Conservation (phyloP, 768 basidiomycete species). For the Lentinula boryana region DNA sequence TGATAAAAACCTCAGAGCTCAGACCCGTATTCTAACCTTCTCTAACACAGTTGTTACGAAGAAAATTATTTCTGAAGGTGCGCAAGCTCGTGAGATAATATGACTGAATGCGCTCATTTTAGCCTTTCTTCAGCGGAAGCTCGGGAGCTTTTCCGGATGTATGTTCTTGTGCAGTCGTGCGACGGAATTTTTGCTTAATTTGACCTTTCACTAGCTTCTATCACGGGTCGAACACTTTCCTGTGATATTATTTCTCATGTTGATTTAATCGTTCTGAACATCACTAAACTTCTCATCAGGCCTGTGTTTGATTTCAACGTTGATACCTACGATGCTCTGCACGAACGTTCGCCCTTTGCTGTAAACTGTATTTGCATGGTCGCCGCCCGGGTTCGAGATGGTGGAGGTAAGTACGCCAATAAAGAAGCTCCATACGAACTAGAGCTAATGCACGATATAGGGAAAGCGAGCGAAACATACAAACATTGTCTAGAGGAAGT, state of each 20-base stretch:
- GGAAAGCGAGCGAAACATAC: slow-evolving; percentile 69
- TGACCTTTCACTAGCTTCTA: slow-evolving; percentile 57
- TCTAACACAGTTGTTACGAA: slow-evolving; percentile 68
- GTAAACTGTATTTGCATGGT: slow-evolving; percentile 93
- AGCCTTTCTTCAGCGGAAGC: slow-evolving; percentile 47
- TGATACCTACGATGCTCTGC: slow-evolving; percentile 86
- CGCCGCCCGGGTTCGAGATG: slow-evolving; percentile 84
- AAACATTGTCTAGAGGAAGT: slow-evolving; percentile 77
- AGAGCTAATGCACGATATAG: slow-evolving; percentile 27
- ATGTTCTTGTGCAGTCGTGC: slow-evolving; percentile 17
- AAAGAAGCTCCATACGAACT: neutral
- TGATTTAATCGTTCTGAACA: slow-evolving; percentile 7
- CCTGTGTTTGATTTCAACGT: slow-evolving; percentile 78
- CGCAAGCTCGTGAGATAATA: neutral
- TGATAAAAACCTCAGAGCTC: neutral
- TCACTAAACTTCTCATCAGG: slow-evolving; percentile 22
- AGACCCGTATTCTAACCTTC: neutral
- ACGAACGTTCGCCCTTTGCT: slow-evolving; percentile 88
- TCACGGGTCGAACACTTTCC: slow-evolving; percentile 86
- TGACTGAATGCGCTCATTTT: neutral
- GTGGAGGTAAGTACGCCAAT: slow-evolving; percentile 55
- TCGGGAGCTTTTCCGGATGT: slow-evolving; percentile 83
- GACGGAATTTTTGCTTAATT: slow-evolving; percentile 11
- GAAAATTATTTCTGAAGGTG: slow-evolving; percentile 43
- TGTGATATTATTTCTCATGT: slow-evolving; percentile 22